Conservation (phyloP, 768 basidiomycete genomes). For the Russula olivacea region DNA sequence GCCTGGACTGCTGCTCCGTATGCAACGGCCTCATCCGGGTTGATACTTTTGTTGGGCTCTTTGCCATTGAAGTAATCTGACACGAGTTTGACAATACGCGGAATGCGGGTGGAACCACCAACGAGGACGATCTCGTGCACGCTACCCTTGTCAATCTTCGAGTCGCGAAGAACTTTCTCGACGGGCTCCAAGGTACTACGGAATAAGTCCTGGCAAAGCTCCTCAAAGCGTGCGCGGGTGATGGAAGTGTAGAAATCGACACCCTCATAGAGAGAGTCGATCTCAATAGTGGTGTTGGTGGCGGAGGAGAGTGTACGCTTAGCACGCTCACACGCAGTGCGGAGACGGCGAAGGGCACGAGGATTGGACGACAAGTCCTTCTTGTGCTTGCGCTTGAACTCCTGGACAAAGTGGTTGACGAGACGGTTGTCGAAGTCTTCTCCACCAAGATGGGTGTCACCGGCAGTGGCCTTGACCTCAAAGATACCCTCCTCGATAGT, state of each 20-base stretch:
- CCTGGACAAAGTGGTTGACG: constrained; percentile 93
- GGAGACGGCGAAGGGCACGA: constrained; percentile 94
- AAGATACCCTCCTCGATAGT: constrained; percentile 98
- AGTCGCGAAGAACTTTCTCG: constrained; percentile 96
- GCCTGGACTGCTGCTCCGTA: constrained; percentile 99
- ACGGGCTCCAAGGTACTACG: constrained; percentile 90
- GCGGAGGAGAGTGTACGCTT: constrained; percentile 98
- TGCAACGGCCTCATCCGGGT: constrained; percentile 98
- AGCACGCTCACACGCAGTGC: constrained; percentile 96
- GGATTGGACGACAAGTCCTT: constrained; percentile 89
- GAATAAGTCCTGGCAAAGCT: constrained; percentile 94
- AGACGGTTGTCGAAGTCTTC: constrained; percentile 98
- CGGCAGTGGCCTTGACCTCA: constrained; percentile 96
- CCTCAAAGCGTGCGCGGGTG: constrained; percentile 97
- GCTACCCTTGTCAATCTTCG: constrained; percentile 94
- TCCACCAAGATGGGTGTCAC: constrained; percentile 97
- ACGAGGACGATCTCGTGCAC: constrained; percentile 98
- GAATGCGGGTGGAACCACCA: constrained; percentile 98
- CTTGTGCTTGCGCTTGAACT: constrained; percentile 98
- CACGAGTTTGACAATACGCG: constrained; percentile 94
- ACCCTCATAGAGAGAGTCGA: constrained; percentile 96
- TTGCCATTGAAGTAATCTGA: constrained; percentile 99
- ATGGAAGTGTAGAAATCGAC: constrained; percentile 98
- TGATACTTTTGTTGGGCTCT: constrained; percentile 98
- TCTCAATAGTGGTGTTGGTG: constrained; percentile 94